phyloP scores from a whole-genome alignment of 208 protist genomes.

The Angomonas deanei region DNA sequence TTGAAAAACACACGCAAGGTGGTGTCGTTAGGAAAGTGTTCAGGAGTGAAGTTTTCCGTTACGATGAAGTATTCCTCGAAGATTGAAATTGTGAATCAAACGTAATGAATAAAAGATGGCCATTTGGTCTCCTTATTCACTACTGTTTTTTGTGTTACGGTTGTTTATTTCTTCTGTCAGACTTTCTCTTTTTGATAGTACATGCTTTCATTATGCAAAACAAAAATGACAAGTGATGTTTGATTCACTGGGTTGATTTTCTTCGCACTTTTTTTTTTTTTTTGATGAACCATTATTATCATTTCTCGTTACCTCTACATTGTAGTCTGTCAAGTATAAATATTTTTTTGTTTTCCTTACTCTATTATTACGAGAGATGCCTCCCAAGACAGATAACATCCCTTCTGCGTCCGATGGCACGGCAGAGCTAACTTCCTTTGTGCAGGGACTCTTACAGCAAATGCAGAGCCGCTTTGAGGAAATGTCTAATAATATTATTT shows the following conservation, averaged over 20 bases:
- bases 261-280: conserved; percentile 6
- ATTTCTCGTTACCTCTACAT: neutral
- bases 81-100: conserved; percentile 56
- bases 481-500: conserved; percentile 92
- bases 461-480: conserved; percentile 95
- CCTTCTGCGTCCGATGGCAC: conserved; percentile 36
- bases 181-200: conserved; percentile 3
- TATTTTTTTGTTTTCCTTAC: neutral
- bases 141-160: neutral
- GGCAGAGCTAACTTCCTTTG: conserved; percentile 90
- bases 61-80: conserved; percentile 72
- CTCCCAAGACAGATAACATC: conserved; percentile 6
- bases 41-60: conserved; percentile 75
- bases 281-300: neutral
- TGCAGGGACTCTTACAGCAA: conserved; percentile 92
- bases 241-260: too few relatives aligned
- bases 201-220: neutral
- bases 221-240: too few relatives aligned
- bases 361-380: neutral
- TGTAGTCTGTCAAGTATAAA: neutral
- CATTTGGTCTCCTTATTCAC: neutral
- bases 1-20: conserved; percentile 76
- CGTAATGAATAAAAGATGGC: neutral
- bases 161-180: neutral
- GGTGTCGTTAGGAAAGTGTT: conserved; percentile 57